Percentiles rank a stretch among this genome's conserved stretches.
Evolutionary conservation across 1,284 basidiomycete species (phyloP).

Genomic region (Pisolithus thermaeus): DNA sequence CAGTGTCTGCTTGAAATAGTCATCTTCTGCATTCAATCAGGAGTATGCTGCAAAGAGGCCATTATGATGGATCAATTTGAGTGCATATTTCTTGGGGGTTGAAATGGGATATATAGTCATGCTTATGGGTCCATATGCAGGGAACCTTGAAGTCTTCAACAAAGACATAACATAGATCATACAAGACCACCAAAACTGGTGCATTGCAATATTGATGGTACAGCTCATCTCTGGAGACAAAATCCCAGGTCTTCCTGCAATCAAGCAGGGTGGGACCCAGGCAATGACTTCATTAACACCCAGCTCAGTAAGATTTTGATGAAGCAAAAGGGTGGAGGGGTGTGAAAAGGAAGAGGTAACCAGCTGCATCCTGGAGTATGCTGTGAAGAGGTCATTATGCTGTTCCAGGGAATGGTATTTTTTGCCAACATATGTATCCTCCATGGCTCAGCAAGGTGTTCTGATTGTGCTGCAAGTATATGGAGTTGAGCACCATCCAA

Average conservation of each 20-base stretch:
- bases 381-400: too few relatives aligned
- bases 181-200: constrained; percentile 77
- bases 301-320: too few relatives aligned
- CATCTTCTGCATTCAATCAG: constrained; percentile 57
- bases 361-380: too few relatives aligned
- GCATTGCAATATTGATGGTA: constrained; percentile 58
- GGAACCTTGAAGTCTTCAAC: constrained; percentile 81
- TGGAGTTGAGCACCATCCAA: constrained; percentile 73
- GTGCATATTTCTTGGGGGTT: constrained; percentile 51
- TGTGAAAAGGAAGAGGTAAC: too few relatives aligned
- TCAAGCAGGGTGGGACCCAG: constrained; percentile 87
- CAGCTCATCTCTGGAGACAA: constrained; percentile 59
- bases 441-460: constrained; percentile 65
- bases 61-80: constrained; percentile 48
- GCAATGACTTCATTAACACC: constrained; percentile 79
- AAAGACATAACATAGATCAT: constrained; percentile 81
- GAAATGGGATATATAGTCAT: constrained; percentile 84
- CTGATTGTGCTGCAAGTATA: constrained; percentile 87
- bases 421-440: too few relatives aligned
- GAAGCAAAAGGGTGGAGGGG: too few relatives aligned
- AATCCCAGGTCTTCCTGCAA: constrained; percentile 69
- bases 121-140: constrained; percentile 73
- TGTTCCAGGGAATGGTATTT: too few relatives aligned
- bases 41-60: constrained; percentile 49
- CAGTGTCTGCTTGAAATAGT: constrained; percentile 69